Base-by-base conservation (phyloP, 2,329 filamentous ascomycete species). In the Colletotrichum sp. region DNA sequence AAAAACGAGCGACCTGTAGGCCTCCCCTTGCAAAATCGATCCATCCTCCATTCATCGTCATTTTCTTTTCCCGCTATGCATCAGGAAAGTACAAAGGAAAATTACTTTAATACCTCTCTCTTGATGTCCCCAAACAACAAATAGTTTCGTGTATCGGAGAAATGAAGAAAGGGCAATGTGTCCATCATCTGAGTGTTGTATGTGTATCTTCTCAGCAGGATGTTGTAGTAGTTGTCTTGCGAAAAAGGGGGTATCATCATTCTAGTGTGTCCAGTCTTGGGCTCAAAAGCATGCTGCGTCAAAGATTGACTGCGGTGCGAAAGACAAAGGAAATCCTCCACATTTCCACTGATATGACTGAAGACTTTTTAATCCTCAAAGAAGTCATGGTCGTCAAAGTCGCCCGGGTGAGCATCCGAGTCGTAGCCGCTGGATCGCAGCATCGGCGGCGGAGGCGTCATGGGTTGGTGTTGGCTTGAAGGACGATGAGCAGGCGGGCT, bases 401-500 rank as follows among this genome's bases (percentile, higher is more conserved):
- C 89, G 73, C 89, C 91, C 5, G 89, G 87, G 49, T 89, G 89
- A 8, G 92, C 92, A 82, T 94, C 92, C 34, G 87, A 87, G 81
- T 94, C 92, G 81, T 93, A 94, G 36, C 87, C 87, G 75, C 87
- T 88, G 39, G 88, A 83, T 39, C 86, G 87, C 89, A 92, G 91
- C 90, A 93, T 92, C 0, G 91, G 91, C 32, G 92, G 91, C 0
- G 91, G 91, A 32, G 92, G 91, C 71, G 92, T 93, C 77, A 89
- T 86, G 8, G 90, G 90, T 52, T 85, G 85, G 59, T 85, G 85
- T 18, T 80, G 80, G 79, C 77, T 85, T 82, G 73, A 83, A 6
- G 73, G 83, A 28, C 84, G 86, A 26, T 86, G 86, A 69, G 86
- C 85, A 3, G 90, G 88, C 15, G 88, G 89, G 32, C 82, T 85